Evolutionary conservation across 2,329 filamentous ascomycete genomes (phyloP), one percentile per base, ranked within the genome.

Genomic region (Ambrosiella cleistominuta): DNA sequence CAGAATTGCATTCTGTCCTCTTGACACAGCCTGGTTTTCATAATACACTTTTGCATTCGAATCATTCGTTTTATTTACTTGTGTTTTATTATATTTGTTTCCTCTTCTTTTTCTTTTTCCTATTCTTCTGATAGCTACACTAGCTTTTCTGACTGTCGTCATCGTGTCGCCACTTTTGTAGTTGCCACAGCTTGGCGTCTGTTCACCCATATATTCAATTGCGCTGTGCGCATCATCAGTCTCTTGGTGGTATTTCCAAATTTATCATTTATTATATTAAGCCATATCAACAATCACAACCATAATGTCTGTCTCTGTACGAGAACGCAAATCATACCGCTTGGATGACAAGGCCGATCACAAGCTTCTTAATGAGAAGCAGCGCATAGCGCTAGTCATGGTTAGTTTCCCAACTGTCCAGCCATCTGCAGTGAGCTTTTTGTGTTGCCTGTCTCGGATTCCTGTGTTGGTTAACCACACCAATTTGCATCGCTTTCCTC

Each of bases 311-410:
- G 44, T 62, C 39, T 61, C 45, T 39, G 53, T 64, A 45, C 66
- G 66, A 61, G 71, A 70, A 61, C 70, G 67, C 59, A 65, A 66
- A 64, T 66, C 67, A 56, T 74, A 74, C 61, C 66, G 71, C 57
- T 66, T 67, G 61, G 72, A 74, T 60, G 71, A 72, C 54, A 62
- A 62, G 49, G 59, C 65, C 6, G 57, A 65, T 15, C 70, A 73
- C 57, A 64, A 55, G 2, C 63, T 72, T 7, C 58, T 74, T 40
- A 64, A 62, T 36, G 68, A 71, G 39, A 61, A 68, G 57, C 69
- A 73, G 54, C 70, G 66, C 8, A 9, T 53, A 11, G 47, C 45
- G 35, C 53, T 61, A 9, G 57, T 57, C 45, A 61, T 61, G 59
- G 59, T 61, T 58, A 39, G 59, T 57, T 49, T 53, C 27, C 27